Base-by-base conservation (phyloP, 768 basidiomycete genomes). In the Favolaschia claudopus region DNA sequence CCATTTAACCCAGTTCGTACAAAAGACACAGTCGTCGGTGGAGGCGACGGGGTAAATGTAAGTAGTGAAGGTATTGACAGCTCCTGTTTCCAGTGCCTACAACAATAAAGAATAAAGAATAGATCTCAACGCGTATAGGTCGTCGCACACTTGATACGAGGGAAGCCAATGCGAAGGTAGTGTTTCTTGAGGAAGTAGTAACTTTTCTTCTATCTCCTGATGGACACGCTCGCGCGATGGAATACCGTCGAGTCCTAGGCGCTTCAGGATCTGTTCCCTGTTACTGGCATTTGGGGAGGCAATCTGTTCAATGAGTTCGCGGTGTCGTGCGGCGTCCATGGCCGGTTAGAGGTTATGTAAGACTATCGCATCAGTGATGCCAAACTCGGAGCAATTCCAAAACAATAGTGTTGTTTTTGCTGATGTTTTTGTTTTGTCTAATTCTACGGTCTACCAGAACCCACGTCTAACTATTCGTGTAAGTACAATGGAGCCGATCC, bases 1-100 rank as follows among this genome's bases (percentile, higher is more conserved):
- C 94, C 93, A 66, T 88, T 81, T n/a, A 96, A 76, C 22, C 95
- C 95, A 17, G 86, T 75, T 20, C 93, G 86, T 48, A 92, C 76
- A 68, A 95, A 90, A 3, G 86, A 79, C 37, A 96, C 76, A 43
- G 77, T 81, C 12, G 92, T 93, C 6, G 94, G 87, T 1, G 92
- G 85, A 34, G 88, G 85, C 6, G 91, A 88, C 5, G 92, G 91
- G 39, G 84, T 78, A 27, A 84, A 77, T 15, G 79, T 77, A 47
- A 95, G 79, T 44, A 95, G 76, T 9, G 86, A 83, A 32, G 92
- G 82, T 60, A 89, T 74, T 29, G 84, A 77, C 45, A 89, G 67
- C 47, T 81, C 72, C 65, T 84, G 77, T 45, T 89, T 83, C 92
- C 93, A 94, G 54, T 89, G 87, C 73, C 89, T 95, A 71, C n/a